Evolutionary conservation across 2,329 filamentous ascomycete species (phyloP).

Genomic region (Botryosphaeria dothidea): DNA sequence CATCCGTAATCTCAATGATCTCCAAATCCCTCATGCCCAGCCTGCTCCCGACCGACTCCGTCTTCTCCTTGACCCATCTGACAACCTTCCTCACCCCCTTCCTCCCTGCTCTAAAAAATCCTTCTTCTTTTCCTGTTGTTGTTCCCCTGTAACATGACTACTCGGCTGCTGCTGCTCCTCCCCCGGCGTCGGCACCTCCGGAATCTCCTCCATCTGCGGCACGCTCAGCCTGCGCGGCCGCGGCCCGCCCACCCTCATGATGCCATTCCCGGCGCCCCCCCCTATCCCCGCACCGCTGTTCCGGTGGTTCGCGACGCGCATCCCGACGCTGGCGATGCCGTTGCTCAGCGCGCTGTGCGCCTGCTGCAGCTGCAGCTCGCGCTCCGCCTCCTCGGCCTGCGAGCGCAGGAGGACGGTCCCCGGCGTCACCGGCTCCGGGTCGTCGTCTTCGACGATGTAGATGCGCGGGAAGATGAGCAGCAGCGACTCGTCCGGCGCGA

Average conservation of each 20-base stretch:
- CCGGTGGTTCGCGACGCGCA: background rate
- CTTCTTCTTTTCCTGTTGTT: background rate
- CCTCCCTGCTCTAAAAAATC: constrained; percentile 10
- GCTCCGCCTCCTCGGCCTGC: background rate
- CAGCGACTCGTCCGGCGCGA: background rate
- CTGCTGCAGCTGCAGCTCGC: background rate
- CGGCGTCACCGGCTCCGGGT: constrained; percentile 6
- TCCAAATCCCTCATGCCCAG: background rate
- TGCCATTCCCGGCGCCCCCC: background rate
- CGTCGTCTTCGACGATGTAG: constrained; percentile 16
- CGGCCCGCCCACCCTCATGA: background rate
- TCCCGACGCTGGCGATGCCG: background rate
- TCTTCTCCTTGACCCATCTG: background rate
- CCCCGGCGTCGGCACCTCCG: background rate
- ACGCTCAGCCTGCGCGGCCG: background rate
- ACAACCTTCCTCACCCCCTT: constrained; percentile 6
- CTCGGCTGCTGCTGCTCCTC: too few relatives aligned
- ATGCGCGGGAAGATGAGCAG: constrained; percentile 14
- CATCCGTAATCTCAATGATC: background rate
- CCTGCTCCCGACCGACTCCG: background rate
- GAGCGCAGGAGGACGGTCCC: constrained; percentile 1
- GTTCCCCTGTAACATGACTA: too few relatives aligned
- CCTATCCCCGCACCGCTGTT: background rate
- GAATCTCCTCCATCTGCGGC: constrained; percentile 12
- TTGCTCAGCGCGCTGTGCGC: background rate